Conservation (phyloP, 306 rosid genomes). For the barrel medic (Medicago truncatula) region DNA sequence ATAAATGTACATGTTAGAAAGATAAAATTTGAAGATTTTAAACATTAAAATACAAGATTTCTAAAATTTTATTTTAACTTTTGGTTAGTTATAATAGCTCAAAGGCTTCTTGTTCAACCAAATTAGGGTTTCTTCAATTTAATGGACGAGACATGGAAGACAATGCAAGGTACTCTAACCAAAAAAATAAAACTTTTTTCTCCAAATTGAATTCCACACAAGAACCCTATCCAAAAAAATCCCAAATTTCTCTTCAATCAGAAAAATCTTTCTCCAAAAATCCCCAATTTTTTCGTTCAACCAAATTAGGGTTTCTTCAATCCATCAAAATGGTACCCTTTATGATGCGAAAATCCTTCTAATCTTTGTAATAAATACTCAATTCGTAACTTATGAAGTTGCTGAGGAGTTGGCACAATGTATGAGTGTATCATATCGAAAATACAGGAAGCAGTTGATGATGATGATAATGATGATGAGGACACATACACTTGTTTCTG, state of each 20-base stretch:
- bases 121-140: too few relatives aligned
- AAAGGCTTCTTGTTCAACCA: too few relatives aligned
- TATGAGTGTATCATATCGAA: too few relatives aligned
- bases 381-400: too few relatives aligned
- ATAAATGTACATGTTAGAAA: too few relatives aligned
- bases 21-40: too few relatives aligned
- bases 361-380: conserved; percentile 52
- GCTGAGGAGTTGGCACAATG: conserved; percentile 61
- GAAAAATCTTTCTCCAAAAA: background rate
- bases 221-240: conserved; percentile 40
- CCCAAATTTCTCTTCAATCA: background rate
- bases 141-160: too few relatives aligned
- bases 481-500: conserved; percentile 46
- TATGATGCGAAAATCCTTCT: conserved; percentile 39
- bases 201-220: background rate
- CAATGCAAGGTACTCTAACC: too few relatives aligned
- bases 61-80: too few relatives aligned
- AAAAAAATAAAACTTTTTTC: background rate
- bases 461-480: background rate
- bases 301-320: conserved; percentile 22
- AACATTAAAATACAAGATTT: too few relatives aligned
- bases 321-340: conserved; percentile 54
- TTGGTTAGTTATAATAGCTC: too few relatives aligned
- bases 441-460: too few relatives aligned
- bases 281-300: background rate